Percentiles rank a stretch among this genome's conserved stretches.
These are phyloP conservation scores for Lactifluus volemus DNA, from an alignment of 768 basidiomycete species.

Conservation along the genomic window DNA sequence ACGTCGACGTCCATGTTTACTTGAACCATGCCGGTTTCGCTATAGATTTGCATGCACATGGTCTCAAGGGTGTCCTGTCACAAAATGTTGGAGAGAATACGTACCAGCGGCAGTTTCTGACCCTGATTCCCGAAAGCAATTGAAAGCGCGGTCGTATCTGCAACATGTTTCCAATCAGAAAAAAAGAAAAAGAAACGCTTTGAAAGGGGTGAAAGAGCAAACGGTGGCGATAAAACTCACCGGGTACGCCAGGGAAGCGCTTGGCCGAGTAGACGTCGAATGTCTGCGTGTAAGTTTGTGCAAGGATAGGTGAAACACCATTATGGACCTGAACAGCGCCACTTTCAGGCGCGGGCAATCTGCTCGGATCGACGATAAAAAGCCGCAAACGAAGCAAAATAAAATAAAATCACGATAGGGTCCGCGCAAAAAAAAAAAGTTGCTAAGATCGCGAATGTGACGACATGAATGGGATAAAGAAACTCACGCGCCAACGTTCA, in stretches of 20 bases:
- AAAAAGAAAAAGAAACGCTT: no score
- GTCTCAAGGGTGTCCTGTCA: slow-evolving; percentile 12
- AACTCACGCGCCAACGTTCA: slow-evolving; percentile 86
- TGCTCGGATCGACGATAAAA: not conserved
- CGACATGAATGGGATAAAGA: slow-evolving; percentile 20
- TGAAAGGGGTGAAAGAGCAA: not conserved
- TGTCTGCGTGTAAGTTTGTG: slow-evolving; percentile 73
- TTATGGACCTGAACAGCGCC: slow-evolving; percentile 60
- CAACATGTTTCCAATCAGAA: slow-evolving; percentile 5
- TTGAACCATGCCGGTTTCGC: slow-evolving; percentile 77
- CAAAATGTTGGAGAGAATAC: slow-evolving; percentile 8
- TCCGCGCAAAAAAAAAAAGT: no score
- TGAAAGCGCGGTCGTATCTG: slow-evolving; percentile 84
- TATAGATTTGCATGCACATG: slow-evolving; percentile 22
- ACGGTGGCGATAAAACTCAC: slow-evolving; percentile 30
- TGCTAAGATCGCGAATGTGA: not conserved
- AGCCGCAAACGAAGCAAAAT: not conserved
- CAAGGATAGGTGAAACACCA: slow-evolving; percentile 65
- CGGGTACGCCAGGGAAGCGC: slow-evolving; percentile 90
- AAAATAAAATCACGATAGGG: not conserved
- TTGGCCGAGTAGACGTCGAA: slow-evolving; percentile 91
- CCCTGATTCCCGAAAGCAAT: slow-evolving; percentile 87
- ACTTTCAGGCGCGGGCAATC: slow-evolving; percentile 56
- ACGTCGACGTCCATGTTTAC: slow-evolving; percentile 48
- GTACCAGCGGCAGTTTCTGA: slow-evolving; percentile 78